Conservation (phyloP, 2,329 filamentous ascomycete species). For the Dothideomycetidae sp. region DNA sequence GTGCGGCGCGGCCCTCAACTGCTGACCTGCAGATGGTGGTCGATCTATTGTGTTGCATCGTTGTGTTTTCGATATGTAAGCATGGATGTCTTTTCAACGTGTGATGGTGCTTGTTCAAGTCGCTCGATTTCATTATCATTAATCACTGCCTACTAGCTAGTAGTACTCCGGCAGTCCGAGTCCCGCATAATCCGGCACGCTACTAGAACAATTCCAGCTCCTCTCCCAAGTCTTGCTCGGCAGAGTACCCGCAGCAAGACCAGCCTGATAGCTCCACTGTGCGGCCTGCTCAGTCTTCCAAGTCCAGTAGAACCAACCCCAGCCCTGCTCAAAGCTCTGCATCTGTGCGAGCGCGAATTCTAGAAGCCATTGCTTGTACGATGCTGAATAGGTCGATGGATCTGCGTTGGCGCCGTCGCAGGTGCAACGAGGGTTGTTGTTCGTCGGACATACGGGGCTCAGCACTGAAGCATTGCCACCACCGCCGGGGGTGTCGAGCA, state of each 20-base stretch:
- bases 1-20: no score
- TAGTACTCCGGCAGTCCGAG: conserved; percentile 33
- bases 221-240: conserved; percentile 39
- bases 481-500: conserved; percentile 31
- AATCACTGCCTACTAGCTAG: no score
- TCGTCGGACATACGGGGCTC: conserved; percentile 58
- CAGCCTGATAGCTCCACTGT: conserved; percentile 87
- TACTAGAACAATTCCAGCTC: conserved; percentile 28
- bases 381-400: conserved; percentile 48
- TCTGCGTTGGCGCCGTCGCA: conserved; percentile 67
- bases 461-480: conserved; percentile 47
- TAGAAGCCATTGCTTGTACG: conserved; percentile 73
- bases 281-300: conserved; percentile 78
- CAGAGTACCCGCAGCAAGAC: conserved; percentile 62
- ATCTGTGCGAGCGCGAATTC: conserved; percentile 96
- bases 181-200: conserved; percentile 27
- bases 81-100: no score
- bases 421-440: conserved; percentile 47
- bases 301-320: conserved; percentile 99
- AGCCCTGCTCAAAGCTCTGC: conserved; percentile 79
- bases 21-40: no score
- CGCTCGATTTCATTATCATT: no score
- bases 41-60: no score
- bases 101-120: no score
- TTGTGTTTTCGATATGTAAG: no score